Conservation (phyloP, 164 flowering plant species). For the Vitis rupestris region DNA sequence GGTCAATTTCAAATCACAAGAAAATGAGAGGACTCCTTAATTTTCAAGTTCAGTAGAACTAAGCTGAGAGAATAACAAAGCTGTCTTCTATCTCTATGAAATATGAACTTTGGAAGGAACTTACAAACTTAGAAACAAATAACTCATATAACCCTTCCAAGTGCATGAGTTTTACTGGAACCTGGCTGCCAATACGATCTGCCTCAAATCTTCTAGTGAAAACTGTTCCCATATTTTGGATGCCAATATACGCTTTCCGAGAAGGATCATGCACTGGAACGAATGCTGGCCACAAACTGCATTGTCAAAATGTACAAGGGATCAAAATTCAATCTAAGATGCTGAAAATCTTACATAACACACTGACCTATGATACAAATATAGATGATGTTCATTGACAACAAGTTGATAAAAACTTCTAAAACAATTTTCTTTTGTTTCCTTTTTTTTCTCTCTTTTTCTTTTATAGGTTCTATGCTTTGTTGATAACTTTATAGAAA, state of each 20-base stretch:
- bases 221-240: constrained; percentile 92
- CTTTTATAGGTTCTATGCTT: not conserved
- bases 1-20: not conserved
- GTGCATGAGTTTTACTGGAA: constrained; percentile 93
- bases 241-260: constrained; percentile 86
- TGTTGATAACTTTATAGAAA: not conserved
- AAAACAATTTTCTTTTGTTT: too few species aligned
- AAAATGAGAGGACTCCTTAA: not conserved
- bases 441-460: too few species aligned
- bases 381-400: not conserved
- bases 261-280: constrained; percentile 98
- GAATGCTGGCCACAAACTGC: constrained; percentile 95
- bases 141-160: constrained; percentile 93
- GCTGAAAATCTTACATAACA: constrained; percentile 4
- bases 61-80: not conserved
- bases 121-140: constrained; percentile 93
- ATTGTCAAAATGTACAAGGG: constrained; percentile 9
- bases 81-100: not conserved
- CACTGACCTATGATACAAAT: not conserved
- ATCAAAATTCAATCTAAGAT: not conserved
- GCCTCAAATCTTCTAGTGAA: constrained; percentile 95
- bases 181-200: constrained; percentile 91
- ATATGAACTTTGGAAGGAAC: constrained; percentile 21
- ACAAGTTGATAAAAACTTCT: not conserved
- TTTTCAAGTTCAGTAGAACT: not conserved